Evolutionary conservation across 352 stramenopile genomes (phyloP).

Genomic region (Phytophthora brassicae): DNA sequence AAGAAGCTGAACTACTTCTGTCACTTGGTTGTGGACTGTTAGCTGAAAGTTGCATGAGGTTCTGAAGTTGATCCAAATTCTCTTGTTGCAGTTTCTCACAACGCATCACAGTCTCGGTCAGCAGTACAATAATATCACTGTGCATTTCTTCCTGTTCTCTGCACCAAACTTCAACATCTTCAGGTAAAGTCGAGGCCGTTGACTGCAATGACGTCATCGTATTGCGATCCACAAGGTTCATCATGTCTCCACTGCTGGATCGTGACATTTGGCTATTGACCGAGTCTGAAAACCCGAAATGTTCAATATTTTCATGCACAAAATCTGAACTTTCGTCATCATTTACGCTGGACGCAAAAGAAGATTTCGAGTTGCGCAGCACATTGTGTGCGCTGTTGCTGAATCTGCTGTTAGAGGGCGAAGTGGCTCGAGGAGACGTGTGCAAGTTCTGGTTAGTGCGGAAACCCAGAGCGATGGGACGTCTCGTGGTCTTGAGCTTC

Average conservation of each 20-base stretch:
- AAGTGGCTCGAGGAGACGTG: constrained; percentile 53
- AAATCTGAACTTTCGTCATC: constrained; percentile 32
- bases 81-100: constrained; percentile 84
- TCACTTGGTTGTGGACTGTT: constrained; percentile 27
- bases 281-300: constrained; percentile 17
- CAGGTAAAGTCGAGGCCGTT: constrained; percentile 62
- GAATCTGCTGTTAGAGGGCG: constrained; percentile 13
- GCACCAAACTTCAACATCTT: constrained; percentile 78
- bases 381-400: constrained; percentile 15
- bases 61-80: constrained; percentile 83
- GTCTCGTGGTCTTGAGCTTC: constrained; percentile 69
- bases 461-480: constrained; percentile 75
- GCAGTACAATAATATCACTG: constrained; percentile 73
- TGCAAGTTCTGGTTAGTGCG: constrained; percentile 63
- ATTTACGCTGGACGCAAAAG: background rate
- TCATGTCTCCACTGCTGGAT: constrained; percentile 13
- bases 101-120: constrained; percentile 81
- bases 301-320: constrained; percentile 25
- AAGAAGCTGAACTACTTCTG: constrained; percentile 26
- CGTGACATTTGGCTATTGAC: constrained; percentile 2
- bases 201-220: constrained; percentile 54
- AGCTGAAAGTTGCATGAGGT: constrained; percentile 71
- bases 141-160: constrained; percentile 87
- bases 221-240: constrained; percentile 26
- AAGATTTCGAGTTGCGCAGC: background rate